These are phyloP conservation scores for Diatrype stigma DNA, from an alignment of 2,329 filamentous ascomycete genomes.

Conservation along the genomic window DNA sequence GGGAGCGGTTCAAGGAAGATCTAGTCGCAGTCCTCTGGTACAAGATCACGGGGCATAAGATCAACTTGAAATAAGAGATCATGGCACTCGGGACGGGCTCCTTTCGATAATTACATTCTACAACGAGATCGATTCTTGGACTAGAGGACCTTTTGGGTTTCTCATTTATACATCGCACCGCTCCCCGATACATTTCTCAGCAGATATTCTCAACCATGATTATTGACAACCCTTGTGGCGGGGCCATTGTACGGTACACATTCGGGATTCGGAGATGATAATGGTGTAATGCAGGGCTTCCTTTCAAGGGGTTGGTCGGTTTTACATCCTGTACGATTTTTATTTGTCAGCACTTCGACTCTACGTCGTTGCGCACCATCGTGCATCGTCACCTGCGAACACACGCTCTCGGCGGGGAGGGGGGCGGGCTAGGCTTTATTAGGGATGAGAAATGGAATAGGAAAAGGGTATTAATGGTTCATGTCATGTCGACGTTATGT, in stretches of 20 bases:
- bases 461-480: not conserved
- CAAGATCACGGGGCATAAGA: conserved; percentile 58
- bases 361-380: no score
- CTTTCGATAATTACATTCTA: not conserved
- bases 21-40: conserved; percentile 57
- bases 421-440: not conserved
- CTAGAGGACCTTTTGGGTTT: not conserved
- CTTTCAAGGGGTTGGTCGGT: not conserved
- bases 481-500: not conserved
- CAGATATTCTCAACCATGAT: not conserved
- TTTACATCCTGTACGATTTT: no score
- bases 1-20: conserved; percentile 73
- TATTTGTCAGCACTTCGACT: no score
- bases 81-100: not conserved
- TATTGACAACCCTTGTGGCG: not conserved
- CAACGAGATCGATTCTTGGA: not conserved
- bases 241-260: not conserved
- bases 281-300: not conserved
- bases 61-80: conserved; percentile 44
- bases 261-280: not conserved
- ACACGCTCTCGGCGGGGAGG: not conserved
- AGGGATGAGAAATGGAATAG: not conserved
- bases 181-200: not conserved
- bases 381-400: not conserved
- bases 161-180: not conserved